Conservation (phyloP, 108 stramenopile species). For the Pseudonitzschia delicatissima region DNA sequence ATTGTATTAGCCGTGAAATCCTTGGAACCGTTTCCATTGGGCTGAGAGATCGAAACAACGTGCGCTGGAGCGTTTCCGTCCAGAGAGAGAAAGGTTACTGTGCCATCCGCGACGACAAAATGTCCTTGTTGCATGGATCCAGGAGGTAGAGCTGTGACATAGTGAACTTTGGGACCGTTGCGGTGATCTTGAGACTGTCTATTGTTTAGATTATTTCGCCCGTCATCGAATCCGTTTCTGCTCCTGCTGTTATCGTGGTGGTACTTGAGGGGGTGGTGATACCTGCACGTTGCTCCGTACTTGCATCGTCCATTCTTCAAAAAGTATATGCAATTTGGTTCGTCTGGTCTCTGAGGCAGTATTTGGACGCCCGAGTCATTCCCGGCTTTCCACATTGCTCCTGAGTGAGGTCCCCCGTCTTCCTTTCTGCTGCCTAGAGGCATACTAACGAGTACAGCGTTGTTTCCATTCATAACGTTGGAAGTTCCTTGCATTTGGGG, state of each 20-base stretch:
- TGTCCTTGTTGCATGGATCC: conserved; percentile 34
- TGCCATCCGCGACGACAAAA: conserved; percentile 40
- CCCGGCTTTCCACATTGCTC: conserved; percentile 15
- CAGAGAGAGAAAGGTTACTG: conserved; percentile 28
- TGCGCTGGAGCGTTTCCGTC: conserved; percentile 27
- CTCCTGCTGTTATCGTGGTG: conserved; percentile 2
- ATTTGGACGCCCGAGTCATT: conserved; percentile 32
- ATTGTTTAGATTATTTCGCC: not conserved
- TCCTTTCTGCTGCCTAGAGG: conserved; percentile 17
- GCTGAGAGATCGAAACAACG: conserved; percentile 27
- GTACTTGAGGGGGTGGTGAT: conserved; percentile 81
- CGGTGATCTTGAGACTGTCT: not conserved
- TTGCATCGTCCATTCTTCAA: conserved; percentile 86
- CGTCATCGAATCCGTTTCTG: conserved; percentile 6
- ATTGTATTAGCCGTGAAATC: conserved; percentile 17
- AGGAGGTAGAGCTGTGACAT: conserved; percentile 31
- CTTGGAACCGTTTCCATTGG: not conserved
- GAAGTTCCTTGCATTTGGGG: conserved; percentile 33
- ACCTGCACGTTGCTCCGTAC: conserved; percentile 88
- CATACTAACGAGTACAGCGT: not conserved
- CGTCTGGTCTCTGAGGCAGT: conserved; percentile 79
- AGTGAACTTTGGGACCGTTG: conserved; percentile 21
- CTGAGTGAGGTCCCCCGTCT: conserved; percentile 6
- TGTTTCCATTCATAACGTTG: conserved; percentile 2
- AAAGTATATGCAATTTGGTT: conserved; percentile 89